A percentile compares a stretch with the other conserved stretches of the same genome.
These are phyloP conservation scores for Linnemannia hyalina DNA, from an alignment of 192 early-diverging fungal genomes.

Conservation along the genomic window DNA sequence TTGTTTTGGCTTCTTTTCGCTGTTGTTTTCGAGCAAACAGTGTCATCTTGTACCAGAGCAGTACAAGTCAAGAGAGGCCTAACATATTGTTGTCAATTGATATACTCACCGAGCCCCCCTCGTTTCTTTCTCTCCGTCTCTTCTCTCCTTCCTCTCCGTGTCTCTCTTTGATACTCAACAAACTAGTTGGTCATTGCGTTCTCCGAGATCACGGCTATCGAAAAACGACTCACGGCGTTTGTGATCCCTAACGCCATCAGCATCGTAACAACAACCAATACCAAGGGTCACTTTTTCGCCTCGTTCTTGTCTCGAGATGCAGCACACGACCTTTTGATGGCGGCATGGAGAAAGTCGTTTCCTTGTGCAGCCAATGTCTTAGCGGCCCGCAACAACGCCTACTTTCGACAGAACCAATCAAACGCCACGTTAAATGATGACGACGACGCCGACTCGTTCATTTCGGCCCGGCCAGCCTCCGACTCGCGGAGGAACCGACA, in stretches of 20 bases:
- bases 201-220: slow-evolving; percentile 85
- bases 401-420: slow-evolving; percentile 33
- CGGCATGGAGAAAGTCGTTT: slow-evolving; percentile 70
- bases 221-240: slow-evolving; percentile 86
- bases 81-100: neutral
- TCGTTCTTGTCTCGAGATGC: slow-evolving; percentile 91
- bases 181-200: slow-evolving; percentile 77
- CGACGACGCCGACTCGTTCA: slow-evolving; percentile 38
- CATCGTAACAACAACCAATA: slow-evolving; percentile 71
- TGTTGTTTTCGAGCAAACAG: neutral
- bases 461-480: slow-evolving; percentile 32
- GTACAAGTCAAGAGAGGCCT: neutral
- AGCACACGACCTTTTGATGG: slow-evolving; percentile 76
- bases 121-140: neutral
- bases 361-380: slow-evolving; percentile 44
- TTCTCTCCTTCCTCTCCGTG: neutral
- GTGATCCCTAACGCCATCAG: slow-evolving; percentile 93
- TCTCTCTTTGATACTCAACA: neutral
- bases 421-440: slow-evolving; percentile 30
- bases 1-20: neutral
- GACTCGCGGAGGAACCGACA: slow-evolving; percentile 33
- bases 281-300: slow-evolving; percentile 78
- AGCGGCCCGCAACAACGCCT: slow-evolving; percentile 28
- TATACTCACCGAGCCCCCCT: neutral
- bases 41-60: neutral